These are phyloP conservation scores for Salix purpurea DNA, from an alignment of 345 rosid genomes.

Conservation along the genomic window DNA sequence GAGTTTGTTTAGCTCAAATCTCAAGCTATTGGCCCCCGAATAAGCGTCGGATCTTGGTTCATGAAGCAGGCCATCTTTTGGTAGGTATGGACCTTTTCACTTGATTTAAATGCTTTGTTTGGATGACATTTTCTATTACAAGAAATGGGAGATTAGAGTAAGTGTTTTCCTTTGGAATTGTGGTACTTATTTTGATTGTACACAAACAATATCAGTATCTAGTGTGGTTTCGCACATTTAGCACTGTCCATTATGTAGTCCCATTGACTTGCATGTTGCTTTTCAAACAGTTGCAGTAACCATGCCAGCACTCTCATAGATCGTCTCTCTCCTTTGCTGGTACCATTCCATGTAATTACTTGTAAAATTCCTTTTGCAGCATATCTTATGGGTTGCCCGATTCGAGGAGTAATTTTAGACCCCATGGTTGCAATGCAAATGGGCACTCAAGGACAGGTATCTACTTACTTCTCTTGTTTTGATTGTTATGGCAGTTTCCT, in stretches of 20 bases:
- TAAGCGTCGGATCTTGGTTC: slow-evolving; percentile 79
- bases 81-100: slow-evolving; percentile 42
- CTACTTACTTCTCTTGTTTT: not conserved
- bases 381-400: slow-evolving; percentile 92
- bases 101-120: slow-evolving; percentile 2
- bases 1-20: slow-evolving; percentile 74
- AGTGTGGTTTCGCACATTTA: not conserved
- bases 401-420: slow-evolving; percentile 90
- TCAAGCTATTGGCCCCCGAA: slow-evolving; percentile 93
- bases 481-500: not conserved
- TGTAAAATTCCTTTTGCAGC: slow-evolving; percentile 43
- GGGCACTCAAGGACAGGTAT: slow-evolving; percentile 97
- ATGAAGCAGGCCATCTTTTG: slow-evolving; percentile 92
- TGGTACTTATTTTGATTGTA: not conserved
- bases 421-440: slow-evolving; percentile 84
- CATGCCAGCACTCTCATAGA: not conserved
- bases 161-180: not conserved
- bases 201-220: not conserved
- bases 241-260: not conserved
- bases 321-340: not conserved
- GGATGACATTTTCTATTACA: not conserved
- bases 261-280: not conserved
- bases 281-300: not conserved
- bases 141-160: not conserved
- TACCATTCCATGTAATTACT: slow-evolving; percentile 1